A percentile compares a stretch with the other conserved stretches of the same genome.
phyloP scores from a whole-genome alignment of 805 yeast genomes.

The Peterozyma toletana region DNA sequence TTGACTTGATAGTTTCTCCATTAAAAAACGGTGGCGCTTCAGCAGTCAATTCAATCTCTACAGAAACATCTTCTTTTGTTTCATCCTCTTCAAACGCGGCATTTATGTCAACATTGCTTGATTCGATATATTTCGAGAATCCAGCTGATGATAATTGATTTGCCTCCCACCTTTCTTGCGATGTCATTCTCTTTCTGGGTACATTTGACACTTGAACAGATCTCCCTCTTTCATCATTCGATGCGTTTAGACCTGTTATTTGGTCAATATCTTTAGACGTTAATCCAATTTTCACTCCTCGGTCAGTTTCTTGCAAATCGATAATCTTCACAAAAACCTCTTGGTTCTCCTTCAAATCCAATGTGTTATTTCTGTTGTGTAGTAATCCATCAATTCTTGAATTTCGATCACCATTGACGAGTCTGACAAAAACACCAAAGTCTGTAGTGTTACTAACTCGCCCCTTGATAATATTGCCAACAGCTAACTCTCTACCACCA shows the following conservation, averaged over 20 bases:
- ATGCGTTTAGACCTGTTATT: constrained; percentile 42
- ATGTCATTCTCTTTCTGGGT: constrained; percentile 43
- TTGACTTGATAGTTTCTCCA: constrained; percentile 38
- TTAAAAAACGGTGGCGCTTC: constrained; percentile 67
- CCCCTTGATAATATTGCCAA: constrained; percentile 53
- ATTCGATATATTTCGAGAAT: constrained; percentile 67
- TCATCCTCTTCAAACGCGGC: constrained; percentile 20
- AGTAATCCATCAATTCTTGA: constrained; percentile 52
- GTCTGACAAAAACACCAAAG: constrained; percentile 74
- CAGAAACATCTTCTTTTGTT: constrained; percentile 35
- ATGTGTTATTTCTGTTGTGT: constrained; percentile 59
- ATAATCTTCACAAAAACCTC: constrained; percentile 58
- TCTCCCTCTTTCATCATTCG: constrained; percentile 3
- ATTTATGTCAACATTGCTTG: constrained; percentile 28
- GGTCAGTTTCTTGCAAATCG: constrained; percentile 19
- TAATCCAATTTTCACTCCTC: constrained; percentile 45
- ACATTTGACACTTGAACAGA: constrained; percentile 1
- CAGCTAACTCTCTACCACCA: constrained; percentile 20
- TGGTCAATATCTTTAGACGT: constrained; percentile 74
- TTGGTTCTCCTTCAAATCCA: constrained; percentile 48
- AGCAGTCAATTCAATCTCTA: constrained; percentile 69
- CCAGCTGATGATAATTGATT: constrained; percentile 79
- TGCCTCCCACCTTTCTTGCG: constrained; percentile 90
- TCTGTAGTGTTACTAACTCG: constrained; percentile 48
- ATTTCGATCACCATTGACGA: constrained; percentile 22